Conservation (phyloP, 1,284 basidiomycete species). For the Somion occarium region DNA sequence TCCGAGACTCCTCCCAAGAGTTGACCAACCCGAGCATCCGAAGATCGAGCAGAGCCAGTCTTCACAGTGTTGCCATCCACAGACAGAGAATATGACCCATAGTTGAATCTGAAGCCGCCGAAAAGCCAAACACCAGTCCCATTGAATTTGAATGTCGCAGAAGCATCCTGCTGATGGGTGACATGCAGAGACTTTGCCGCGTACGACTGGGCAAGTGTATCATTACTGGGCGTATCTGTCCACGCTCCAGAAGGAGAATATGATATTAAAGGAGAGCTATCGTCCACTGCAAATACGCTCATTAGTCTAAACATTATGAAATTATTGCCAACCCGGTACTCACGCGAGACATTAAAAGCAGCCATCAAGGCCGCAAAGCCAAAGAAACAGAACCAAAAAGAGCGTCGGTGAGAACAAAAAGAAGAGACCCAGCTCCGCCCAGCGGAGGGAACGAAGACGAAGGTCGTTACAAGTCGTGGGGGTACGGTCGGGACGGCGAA, state of each 20-base stretch:
- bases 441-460: slow-evolving; percentile 18
- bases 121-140: slow-evolving; percentile 52
- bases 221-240: slow-evolving; percentile 21
- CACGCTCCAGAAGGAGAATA: slow-evolving; percentile 27
- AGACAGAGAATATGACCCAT: slow-evolving; percentile 42
- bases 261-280: slow-evolving; percentile 27
- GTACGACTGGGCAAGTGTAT: slow-evolving; percentile 18
- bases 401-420: slow-evolving; percentile 14
- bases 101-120: slow-evolving; percentile 41
- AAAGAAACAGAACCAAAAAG: slow-evolving; percentile 11
- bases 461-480: slow-evolving; percentile 9
- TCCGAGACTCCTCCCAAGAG: slow-evolving; percentile 38
- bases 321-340: slow-evolving; percentile 11
- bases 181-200: slow-evolving; percentile 20
- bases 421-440: slow-evolving; percentile 17
- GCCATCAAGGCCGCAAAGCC: slow-evolving; percentile 26
- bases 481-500: slow-evolving; percentile 3
- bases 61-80: slow-evolving; percentile 40
- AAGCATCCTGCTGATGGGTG: slow-evolving; percentile 19
- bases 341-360: slow-evolving; percentile 29
- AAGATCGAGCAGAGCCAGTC: slow-evolving; percentile 31
- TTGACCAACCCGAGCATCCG: slow-evolving; percentile 30
- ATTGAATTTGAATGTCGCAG: slow-evolving; percentile 25
- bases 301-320: not conserved
- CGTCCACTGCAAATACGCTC: slow-evolving; percentile 23